Base-by-base conservation (phyloP, 2,329 filamentous ascomycete genomes). In the Nigrospora osmanthi region DNA sequence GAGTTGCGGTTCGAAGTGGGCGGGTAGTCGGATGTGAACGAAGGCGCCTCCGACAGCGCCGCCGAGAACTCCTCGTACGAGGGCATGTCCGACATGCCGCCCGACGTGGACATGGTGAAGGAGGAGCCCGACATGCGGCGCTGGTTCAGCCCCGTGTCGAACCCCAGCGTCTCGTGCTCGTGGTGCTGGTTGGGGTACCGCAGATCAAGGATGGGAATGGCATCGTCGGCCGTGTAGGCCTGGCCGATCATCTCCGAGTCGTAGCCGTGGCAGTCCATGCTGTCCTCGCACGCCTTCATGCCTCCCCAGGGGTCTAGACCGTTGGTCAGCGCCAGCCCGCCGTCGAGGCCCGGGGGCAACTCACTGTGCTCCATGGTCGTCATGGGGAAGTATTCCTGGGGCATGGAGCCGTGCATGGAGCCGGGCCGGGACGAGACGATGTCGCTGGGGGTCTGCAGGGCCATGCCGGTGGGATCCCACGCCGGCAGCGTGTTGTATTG, bases 31-130 rank as follows among this genome's bases (percentile, higher is more conserved):
- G 80, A 81, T 52, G 66, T 71, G 62, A 83, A 84, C 12, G 82
- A 84, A 31, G 80, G 76, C 34, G 80, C 79, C 51, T 87, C 83
- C 9, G 83, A 84, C 46, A 83, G 63, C 17, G 78, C 72, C 19
- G 82, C 69, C 14, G 83, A 81, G 57, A 85, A 79, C 51, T 89
- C 83, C 46, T 89, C 83, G 58, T 84, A 87, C 4, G 81, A 80
- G 41, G 81, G 74, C 61, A 86, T 78, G 54, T 87, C 83, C 6
- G 81, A 83, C 36, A 85, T 67, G 17, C 72, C 73, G 17, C 81
- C 76, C 36, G 76, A 76, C 1, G 78, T 86, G 14, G 84, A 87
- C 66, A 87, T 76, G 35, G 83, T 85, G 57, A 86, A 85, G 1
- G 84, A 87, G 3, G 84, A 87, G 40, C 83, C 83, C 16, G 84